Evolutionary conservation across 345 rosid species (phyloP).

Genomic region (Citrus sp.): DNA sequence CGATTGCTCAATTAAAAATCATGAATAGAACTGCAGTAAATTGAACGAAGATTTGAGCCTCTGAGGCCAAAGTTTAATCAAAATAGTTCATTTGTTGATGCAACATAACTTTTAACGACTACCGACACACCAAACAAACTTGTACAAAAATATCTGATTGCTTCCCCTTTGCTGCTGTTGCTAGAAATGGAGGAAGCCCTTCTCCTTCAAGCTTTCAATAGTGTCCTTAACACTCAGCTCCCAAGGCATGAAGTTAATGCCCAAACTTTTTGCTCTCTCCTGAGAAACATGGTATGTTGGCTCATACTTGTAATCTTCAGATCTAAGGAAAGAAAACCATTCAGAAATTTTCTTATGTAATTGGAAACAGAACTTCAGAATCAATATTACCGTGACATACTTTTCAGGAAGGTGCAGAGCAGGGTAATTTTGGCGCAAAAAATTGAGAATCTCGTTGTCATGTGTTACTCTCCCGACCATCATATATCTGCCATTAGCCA

Average conservation of each 20-base stretch:
- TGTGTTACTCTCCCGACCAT: slow-evolving; percentile 23
- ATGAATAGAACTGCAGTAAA: too few species aligned
- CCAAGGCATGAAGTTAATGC: slow-evolving; percentile 70
- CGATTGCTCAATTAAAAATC: too few species aligned
- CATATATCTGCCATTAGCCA: slow-evolving; percentile 43
- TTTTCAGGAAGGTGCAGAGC: slow-evolving; percentile 15
- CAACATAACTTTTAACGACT: too few species aligned
- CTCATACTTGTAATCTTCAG: slow-evolving; percentile 59
- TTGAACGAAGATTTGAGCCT: too few species aligned
- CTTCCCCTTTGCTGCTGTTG: background rate
- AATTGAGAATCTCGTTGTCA: slow-evolving; percentile 1
- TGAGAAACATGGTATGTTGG: slow-evolving; percentile 72
- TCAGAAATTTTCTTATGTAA: slow-evolving; percentile 17
- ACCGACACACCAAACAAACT: too few species aligned
- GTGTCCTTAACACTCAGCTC: slow-evolving; percentile 75
- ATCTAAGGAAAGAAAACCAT: slow-evolving; percentile 33
- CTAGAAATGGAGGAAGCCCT: slow-evolving; percentile 47
- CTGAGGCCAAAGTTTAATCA: too few species aligned
- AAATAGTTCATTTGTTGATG: too few species aligned
- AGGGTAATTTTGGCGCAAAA: slow-evolving; percentile 13
- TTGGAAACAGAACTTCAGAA: slow-evolving; percentile 3
- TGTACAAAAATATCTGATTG: background rate
- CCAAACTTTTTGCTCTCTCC: slow-evolving; percentile 67
- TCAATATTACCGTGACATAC: slow-evolving; percentile 11
- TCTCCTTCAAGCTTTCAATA: slow-evolving; percentile 83